Evolutionary conservation across 371 early-diverging fungal genomes (phyloP), one percentile per base, ranked within the genome.

Genomic region (Mortierella sp.): DNA sequence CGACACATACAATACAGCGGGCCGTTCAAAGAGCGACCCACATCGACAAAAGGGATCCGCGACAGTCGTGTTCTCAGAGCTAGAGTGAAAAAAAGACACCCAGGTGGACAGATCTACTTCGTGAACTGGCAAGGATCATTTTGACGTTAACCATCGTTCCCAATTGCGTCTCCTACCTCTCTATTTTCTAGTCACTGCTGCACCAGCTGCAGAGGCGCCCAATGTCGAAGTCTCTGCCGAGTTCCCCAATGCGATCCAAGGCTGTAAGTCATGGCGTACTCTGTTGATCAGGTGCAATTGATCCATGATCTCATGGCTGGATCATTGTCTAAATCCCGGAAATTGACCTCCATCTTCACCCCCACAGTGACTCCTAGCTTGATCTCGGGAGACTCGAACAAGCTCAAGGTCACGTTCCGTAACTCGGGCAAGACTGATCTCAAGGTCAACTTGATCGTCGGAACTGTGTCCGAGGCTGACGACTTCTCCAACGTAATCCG

Each of bases 351-450:
- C 24, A 24, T 42, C n/a, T 18, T 24, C 14, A 19, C 30, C 30
- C 10, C 14, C 45, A 2, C 39, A 76, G 76, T 76, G 65, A 69
- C 62, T 42, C 76, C 76, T 24, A 54, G 50, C 43, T 56, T 76
- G 14, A 54, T 76, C 62, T 65, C 65, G 48, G 76, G 76, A 49
- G 76, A 76, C 48, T 19, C 76, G 55, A 76, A 76, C 76, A 61
- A 61, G 58, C 26, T 76, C 59, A 64, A 69, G 55, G 58, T 76
- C 50, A 65, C 65, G 55, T 65, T 76, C 62, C 61, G 61, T 45
- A 76, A 69, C 66, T 48, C 69, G 41, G 76, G 65, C 65, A 68
- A 76, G 70, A 61, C 69, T 14, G 76, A 76, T 31, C 64, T 68
- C 66, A 76, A 76, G 64, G 76, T 76, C 47, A 65, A 69, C 53